Conservation (phyloP, 495 filamentous ascomycete species). For the Penicillium paxilli region DNA sequence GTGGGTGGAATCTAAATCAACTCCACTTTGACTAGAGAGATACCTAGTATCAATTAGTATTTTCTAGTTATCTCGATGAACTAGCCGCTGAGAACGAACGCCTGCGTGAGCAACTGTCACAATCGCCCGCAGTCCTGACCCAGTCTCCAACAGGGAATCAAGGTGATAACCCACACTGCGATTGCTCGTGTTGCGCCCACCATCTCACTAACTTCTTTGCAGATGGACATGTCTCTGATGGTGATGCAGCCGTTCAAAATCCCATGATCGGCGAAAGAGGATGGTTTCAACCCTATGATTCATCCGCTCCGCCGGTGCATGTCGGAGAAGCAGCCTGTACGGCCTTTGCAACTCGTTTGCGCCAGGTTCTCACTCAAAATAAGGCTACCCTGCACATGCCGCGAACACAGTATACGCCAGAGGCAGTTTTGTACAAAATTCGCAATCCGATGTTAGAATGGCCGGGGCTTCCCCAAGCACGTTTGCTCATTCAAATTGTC, state of each 20-base stretch:
- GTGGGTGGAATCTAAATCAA: constrained; percentile 6
- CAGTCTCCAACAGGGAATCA: neutral
- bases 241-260: constrained; percentile 23
- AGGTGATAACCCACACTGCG: neutral
- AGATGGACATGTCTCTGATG: constrained; percentile 8
- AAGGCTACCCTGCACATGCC: constrained; percentile 24
- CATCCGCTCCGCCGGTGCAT: constrained; percentile 29
- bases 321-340: constrained; percentile 37
- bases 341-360: constrained; percentile 35
- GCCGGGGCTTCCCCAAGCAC: constrained; percentile 25
- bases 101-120: constrained; percentile 21
- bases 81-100: constrained; percentile 25
- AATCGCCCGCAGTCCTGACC: constrained; percentile 1
- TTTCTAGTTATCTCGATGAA: constrained; percentile 27
- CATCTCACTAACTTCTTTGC: neutral
- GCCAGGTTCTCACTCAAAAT: constrained; percentile 26
- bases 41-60: no score
- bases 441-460: constrained; percentile 18
- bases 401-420: constrained; percentile 28
- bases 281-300: constrained; percentile 35
- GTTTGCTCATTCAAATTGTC: constrained; percentile 24
- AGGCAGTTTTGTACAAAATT: constrained; percentile 19
- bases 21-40: neutral
- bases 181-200: neutral
- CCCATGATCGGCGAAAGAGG: constrained; percentile 32